A percentile compares a stretch with the other conserved stretches of the same genome.
These are phyloP conservation scores for Kuraishia cidri DNA, from an alignment of 805 yeast species.

Conservation along the genomic window DNA sequence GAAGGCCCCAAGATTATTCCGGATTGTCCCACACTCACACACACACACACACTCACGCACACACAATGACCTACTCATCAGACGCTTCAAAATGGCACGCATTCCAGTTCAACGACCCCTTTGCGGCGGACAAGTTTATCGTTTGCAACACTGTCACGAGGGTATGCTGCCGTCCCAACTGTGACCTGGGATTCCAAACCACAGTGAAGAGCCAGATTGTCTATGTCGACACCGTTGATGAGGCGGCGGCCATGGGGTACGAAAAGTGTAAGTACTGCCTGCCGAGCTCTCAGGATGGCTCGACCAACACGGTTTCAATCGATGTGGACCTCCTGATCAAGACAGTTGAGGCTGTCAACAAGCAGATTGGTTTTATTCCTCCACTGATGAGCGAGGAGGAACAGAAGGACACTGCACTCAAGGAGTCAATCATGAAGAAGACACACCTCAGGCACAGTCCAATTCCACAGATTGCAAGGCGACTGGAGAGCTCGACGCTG, in stretches of 20 bases:
- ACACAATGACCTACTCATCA: conserved; percentile 27
- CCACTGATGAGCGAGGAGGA: conserved; percentile 39
- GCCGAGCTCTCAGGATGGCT: conserved; percentile 26
- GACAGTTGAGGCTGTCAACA: conserved; percentile 48
- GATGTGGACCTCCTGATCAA: conserved; percentile 33
- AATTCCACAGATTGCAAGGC: conserved; percentile 5
- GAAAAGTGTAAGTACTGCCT: conserved; percentile 46
- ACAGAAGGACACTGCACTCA: conserved; percentile 20
- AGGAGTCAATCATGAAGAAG: conserved; percentile 7
- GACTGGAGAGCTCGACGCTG: conserved; percentile 4
- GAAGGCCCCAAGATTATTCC: too few relatives aligned
- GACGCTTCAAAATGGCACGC: conserved; percentile 50
- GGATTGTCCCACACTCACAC: background rate
- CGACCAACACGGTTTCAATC: conserved; percentile 25
- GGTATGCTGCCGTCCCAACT: conserved; percentile 60
- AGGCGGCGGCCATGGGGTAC: conserved; percentile 37
- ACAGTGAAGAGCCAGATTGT: conserved; percentile 33
- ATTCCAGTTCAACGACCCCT: conserved; percentile 57
- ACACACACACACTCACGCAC: background rate
- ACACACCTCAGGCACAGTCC: conserved; percentile 3
- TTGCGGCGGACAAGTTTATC: conserved; percentile 48
- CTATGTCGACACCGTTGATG: conserved; percentile 29
- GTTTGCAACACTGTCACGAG: conserved; percentile 36
- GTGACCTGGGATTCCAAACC: conserved; percentile 37
- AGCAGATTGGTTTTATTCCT: conserved; percentile 46